These are phyloP conservation scores for Knufia fluminis DNA, from an alignment of 2,329 filamentous ascomycete species.

Conservation along the genomic window DNA sequence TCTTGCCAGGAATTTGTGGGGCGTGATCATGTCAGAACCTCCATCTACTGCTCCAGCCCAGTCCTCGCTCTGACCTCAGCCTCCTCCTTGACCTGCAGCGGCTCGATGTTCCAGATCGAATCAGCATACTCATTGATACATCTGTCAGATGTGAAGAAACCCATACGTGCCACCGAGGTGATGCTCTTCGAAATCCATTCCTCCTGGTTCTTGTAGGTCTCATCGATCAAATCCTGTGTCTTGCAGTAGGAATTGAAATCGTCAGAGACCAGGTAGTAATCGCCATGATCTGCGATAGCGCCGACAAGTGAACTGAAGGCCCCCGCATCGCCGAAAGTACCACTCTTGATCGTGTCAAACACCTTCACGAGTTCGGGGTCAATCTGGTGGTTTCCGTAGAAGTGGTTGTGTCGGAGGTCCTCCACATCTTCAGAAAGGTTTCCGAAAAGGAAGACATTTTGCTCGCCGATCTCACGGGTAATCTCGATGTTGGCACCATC, in stretches of 20 bases:
- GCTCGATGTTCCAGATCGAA: constrained; percentile 93
- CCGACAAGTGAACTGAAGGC: constrained; percentile 76
- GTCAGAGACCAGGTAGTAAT: constrained; percentile 96
- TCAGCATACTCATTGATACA: constrained; percentile 98
- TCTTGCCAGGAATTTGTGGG: not conserved
- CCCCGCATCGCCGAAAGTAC: constrained; percentile 68
- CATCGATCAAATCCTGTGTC: constrained; percentile 83
- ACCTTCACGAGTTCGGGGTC: constrained; percentile 71
- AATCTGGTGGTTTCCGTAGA: constrained; percentile 68
- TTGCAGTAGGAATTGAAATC: constrained; percentile 93
- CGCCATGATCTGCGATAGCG: constrained; percentile 82
- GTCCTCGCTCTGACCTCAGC: constrained; percentile 18
- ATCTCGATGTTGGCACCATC: constrained; percentile 98
- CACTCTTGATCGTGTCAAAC: constrained; percentile 70
- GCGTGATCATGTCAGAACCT: not conserved
- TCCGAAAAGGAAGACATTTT: constrained; percentile 97
- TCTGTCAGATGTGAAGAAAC: constrained; percentile 90
- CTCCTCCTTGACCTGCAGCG: constrained; percentile 45
- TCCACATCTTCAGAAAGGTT: constrained; percentile 94
- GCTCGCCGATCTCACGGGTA: constrained; percentile 89
- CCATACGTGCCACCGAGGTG: constrained; percentile 81
- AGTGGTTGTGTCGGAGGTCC: constrained; percentile 82
- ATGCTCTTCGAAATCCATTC: constrained; percentile 90
- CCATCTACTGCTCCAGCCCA: constrained; percentile 18
- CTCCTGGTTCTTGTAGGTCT: constrained; percentile 84